These are phyloP conservation scores for Claviceps cyperi DNA, from an alignment of 2,329 filamentous ascomycete species.

Conservation along the genomic window DNA sequence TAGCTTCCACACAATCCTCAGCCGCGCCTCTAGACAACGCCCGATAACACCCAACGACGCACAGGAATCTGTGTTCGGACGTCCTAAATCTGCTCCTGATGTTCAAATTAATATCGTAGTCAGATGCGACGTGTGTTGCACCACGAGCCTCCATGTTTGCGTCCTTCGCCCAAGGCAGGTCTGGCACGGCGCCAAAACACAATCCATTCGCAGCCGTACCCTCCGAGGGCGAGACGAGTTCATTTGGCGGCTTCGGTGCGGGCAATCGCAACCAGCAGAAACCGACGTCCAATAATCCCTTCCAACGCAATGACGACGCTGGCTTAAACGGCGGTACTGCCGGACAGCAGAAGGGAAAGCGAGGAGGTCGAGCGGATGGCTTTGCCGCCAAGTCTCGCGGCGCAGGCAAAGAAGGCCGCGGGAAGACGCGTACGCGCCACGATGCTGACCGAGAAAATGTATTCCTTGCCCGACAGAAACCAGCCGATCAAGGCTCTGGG, in stretches of 20 bases:
- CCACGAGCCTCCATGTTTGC: conserved; percentile 26
- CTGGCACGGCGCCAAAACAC: conserved; percentile 18
- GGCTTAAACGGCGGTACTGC: conserved; percentile 13
- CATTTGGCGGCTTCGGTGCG: conserved; percentile 19
- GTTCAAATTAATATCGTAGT: conserved; percentile 17
- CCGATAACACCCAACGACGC: background rate
- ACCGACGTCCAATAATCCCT: conserved; percentile 14
- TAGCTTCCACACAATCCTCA: conserved; percentile 2
- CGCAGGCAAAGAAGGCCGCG: conserved; percentile 5
- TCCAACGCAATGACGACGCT: conserved; percentile 14
- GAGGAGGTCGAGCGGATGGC: conserved; percentile 11
- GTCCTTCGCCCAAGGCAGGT: conserved; percentile 21
- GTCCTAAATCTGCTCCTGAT: conserved; percentile 13
- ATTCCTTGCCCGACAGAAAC: background rate
- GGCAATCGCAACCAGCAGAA: conserved; percentile 16
- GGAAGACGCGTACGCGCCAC: conserved; percentile 1
- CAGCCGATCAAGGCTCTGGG: conserved; percentile 5
- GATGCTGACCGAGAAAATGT: conserved; percentile 4
- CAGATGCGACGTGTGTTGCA: conserved; percentile 27
- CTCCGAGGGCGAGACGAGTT: conserved; percentile 3
- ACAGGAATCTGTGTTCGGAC: background rate
- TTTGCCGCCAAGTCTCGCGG: conserved; percentile 5
- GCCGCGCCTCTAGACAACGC: background rate
- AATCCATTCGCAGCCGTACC: conserved; percentile 20
- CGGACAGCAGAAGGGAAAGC: conserved; percentile 9